phyloP scores from a whole-genome alignment of 176 grass and related monocot genomes.

The Triticum timopheevii region DNA sequence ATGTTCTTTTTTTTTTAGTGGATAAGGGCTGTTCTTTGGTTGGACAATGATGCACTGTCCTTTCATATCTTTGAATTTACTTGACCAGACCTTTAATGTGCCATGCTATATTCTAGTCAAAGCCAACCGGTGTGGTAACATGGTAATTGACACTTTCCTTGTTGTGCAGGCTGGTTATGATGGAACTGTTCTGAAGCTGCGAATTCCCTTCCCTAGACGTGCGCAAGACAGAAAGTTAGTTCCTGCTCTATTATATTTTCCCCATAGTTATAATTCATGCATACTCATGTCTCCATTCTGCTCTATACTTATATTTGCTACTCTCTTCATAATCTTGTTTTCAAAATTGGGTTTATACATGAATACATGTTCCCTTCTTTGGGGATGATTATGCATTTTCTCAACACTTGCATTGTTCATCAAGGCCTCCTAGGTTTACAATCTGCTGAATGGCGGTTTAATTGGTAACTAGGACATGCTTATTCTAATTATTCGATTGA shows the following conservation, averaged over 20 bases:
- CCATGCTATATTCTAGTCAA: background rate
- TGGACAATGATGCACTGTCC: background rate
- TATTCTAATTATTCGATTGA: conserved; percentile 1
- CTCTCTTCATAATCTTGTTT: background rate
- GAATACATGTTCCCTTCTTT: background rate
- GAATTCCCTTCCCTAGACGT: conserved; percentile 80
- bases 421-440: background rate
- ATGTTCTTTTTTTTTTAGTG: background rate
- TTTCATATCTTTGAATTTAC: conserved; percentile 14
- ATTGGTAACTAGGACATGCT: background rate
- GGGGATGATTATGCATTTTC: background rate
- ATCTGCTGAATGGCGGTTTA: background rate
- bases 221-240: conserved; percentile 89
- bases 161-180: conserved; percentile 69
- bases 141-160: background rate
- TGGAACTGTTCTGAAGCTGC: conserved; percentile 77
- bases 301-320: background rate
- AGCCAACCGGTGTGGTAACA: background rate
- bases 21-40: background rate
- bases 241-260: background rate
- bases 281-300: background rate
- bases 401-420: background rate
- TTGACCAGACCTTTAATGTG: background rate
- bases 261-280: background rate
- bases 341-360: background rate